Conservation (phyloP, 2,329 filamentous ascomycete genomes). For the Ophidiomyces ophidiicola region DNA sequence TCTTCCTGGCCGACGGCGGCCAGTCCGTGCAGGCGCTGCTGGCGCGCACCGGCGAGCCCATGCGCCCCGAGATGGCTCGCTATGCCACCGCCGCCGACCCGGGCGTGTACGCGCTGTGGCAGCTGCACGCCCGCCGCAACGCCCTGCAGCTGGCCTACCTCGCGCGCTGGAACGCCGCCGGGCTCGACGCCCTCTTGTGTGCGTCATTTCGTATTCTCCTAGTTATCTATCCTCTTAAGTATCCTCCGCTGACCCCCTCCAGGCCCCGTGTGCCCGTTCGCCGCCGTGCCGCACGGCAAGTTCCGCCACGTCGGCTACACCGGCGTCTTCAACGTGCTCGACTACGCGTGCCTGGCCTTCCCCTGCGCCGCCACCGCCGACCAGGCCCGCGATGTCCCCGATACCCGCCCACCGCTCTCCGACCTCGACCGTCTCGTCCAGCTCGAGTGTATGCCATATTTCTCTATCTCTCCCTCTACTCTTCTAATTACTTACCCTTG, state of each 20-base stretch:
- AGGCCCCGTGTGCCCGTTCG: slow-evolving; percentile 32
- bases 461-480: not conserved
- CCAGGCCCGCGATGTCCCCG: slow-evolving; percentile 37
- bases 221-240: not conserved
- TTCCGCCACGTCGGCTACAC: slow-evolving; percentile 40
- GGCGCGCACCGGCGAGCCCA: slow-evolving; percentile 22
- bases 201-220: slow-evolving; percentile 13
- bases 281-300: slow-evolving; percentile 31
- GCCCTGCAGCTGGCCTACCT: slow-evolving; percentile 18
- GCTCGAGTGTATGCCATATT: slow-evolving; percentile 36
- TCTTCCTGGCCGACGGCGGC: slow-evolving; percentile 42
- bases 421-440: slow-evolving; percentile 36
- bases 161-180: slow-evolving; percentile 33
- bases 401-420: slow-evolving; percentile 25
- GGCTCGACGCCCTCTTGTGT: slow-evolving; percentile 22
- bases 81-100: slow-evolving; percentile 36
- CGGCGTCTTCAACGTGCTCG: slow-evolving; percentile 42
- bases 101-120: slow-evolving; percentile 38
- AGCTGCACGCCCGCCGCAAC: slow-evolving; percentile 36
- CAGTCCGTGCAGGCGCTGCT: slow-evolving; percentile 28
- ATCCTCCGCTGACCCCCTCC: slow-evolving; percentile 24
- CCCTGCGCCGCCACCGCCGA: slow-evolving; percentile 43
- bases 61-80: slow-evolving; percentile 38
- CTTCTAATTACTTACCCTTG: slow-evolving; percentile 7
- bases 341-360: slow-evolving; percentile 44